Base-by-base conservation (phyloP, 2,329 filamentous ascomycete species). In the Endoconidiophora laricicola region DNA sequence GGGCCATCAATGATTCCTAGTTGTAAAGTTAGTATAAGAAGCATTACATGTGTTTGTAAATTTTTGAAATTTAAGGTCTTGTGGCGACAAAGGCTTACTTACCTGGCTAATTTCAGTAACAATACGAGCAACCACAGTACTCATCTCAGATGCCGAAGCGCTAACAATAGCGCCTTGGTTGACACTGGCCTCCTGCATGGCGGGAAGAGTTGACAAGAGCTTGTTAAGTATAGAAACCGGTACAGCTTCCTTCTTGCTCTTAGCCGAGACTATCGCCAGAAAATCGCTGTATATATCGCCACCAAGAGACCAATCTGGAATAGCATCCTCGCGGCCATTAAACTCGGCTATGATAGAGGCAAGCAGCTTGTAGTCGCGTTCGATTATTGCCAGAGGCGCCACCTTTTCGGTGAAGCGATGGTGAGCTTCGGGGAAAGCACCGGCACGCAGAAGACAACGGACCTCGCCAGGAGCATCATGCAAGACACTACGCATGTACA, bases 131-230 rank as follows among this genome's bases (percentile, higher is more conserved):
- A 90, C 77, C 43, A 79, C 72, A 48, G 78, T 77, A 44, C 81
- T 82, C 74, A 94, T 94, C 60, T 93, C 86, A 55, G 81, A 79
- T 49, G 90, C 72, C 0, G 86, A 86, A 40, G 88, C 85, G 48
- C 77, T 69, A 60, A 83, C 74, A 55, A 78, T 62, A 4, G 62
- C 59, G 37, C 69, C 65, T 2, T 62, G 58, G 7, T 63, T 60
- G 26, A 60, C 57, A 48, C 58, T 55, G n/a, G 54, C 58, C 52
- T 70, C 71, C 53, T 70, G 69, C 63, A 79, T 72, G 24, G 70
- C 70, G 24, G 72, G 72, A 29, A 81, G 62, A 33, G 75, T 73
- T 24, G 69, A 64, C 45, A 78, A 61, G n/a, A 82, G 61, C 52
- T 69, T 72, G 40, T 78, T 74, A 20, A 81, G 65, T 5, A 76